Evolutionary conservation across 1,284 basidiomycete species (phyloP), one percentile per base, ranked within the genome.

Genomic region (Chondrostereum purpureum): DNA sequence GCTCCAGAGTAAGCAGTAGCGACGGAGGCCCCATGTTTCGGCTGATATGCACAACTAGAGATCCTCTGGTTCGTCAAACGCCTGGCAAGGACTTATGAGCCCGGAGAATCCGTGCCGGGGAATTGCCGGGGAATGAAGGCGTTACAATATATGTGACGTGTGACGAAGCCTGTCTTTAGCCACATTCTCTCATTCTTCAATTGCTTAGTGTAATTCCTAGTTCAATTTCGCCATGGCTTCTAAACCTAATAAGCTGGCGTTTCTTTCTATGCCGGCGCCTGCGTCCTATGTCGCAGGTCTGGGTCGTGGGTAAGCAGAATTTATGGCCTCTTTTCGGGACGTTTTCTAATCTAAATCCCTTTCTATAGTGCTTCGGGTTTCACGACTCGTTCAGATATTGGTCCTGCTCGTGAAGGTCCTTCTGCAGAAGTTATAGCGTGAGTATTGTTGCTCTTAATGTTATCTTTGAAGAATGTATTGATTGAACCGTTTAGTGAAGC

Each of bases 311-410:
- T 90, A 52, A 53, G 82, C 62, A 3, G n/a, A n/a, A n/a, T n/a
- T n/a, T n/a, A n/a, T n/a, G n/a, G n/a, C n/a, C n/a, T 33, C 11
- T 5, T 46, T 31, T 19, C 4, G 18, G 23, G n/a, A n/a, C n/a
- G n/a, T 43, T 40, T 24, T 16, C 40, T 52, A 14, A 54, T 43
- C 24, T n/a, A n/a, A n/a, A n/a, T 12, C 19, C 19, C 44, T 46
- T 34, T 50, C 42, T 42, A 11, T 50, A 91, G 89, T 65, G 94
- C 95, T 42, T 96, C 93, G 43, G 96, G 95, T 49, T 99, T 99
- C 68, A 99, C 95, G 0, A 99, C 94, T 5, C 88, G 95, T 44
- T 96, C 93, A 39, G 95, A 99, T 80, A 99, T 99, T 53, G 95
- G 95, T 62, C 96, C 95, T 39, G 95, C 95, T 3, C 78, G 96